Base-by-base conservation (phyloP, 768 basidiomycete genomes). In the Xerocomus potaroensis region DNA sequence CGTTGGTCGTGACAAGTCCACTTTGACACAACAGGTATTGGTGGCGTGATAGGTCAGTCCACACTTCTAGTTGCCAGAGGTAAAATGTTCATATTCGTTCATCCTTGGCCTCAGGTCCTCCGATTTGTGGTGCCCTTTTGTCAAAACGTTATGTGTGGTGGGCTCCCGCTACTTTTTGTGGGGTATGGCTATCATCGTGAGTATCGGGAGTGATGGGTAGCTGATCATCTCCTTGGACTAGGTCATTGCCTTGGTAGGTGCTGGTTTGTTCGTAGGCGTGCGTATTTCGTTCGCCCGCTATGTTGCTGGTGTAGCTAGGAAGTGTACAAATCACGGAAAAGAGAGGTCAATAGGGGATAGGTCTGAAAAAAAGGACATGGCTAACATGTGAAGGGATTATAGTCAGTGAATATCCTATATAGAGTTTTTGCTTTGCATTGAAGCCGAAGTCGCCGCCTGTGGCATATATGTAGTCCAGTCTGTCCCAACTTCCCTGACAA, bases 121-220 rank as follows among this genome's bases (percentile, higher is more conserved):
- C 82, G 1, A 75, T 83, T 27, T 73, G 72, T 29, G 81, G 82
- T 2, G 75, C 78, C 3, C 66, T 83, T 16, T 65, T 83, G 4
- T 72, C 78, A 0, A 40, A 59, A 9, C 60, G 66, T 3, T 80
- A 75, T 54, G 60, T 72, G 4, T 83, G 81, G 81, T 80, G 76
- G 75, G 68, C 72, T 12, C 77, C 81, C 3, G 73, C 73, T 2
- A 31, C 80, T 9, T 83, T 81, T 54, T 67, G 74, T 22, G 79
- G 75, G 36, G 66, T 71, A 53, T 18, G 58, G 53, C 34, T 10
- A 2, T 32, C 31, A 27, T 11, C 8, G 9, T 40, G 15, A 9
- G 15, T 4, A 15, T 12, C 22, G 10, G 3, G 8, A 9, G n/a
- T n/a, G n/a, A n/a, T n/a, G n/a, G n/a, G n/a, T 9, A 5, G 5